Conservation (phyloP, 768 basidiomycete species). For the Rhodotorula babjevae region DNA sequence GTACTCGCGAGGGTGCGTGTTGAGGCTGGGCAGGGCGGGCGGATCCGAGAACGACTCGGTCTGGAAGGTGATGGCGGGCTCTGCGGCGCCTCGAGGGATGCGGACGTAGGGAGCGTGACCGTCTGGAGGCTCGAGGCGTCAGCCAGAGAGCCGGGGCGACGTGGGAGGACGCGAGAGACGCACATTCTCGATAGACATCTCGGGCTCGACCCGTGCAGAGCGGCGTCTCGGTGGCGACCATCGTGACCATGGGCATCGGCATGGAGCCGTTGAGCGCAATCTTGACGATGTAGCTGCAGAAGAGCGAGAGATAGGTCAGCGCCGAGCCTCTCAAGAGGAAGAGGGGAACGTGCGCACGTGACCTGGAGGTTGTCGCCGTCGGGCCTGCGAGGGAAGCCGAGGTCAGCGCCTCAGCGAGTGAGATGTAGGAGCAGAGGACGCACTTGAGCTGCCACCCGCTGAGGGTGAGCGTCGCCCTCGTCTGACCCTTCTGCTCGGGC, state of each 20-base stretch:
- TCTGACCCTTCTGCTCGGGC: slow-evolving; percentile 35
- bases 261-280: slow-evolving; percentile 34
- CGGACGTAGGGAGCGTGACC: slow-evolving; percentile 34
- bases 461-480: slow-evolving; percentile 27
- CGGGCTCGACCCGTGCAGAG: slow-evolving; percentile 27
- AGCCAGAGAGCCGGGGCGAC: neutral
- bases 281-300: slow-evolving; percentile 24
- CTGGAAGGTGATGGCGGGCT: slow-evolving; percentile 22
- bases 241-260: slow-evolving; percentile 26
- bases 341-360: neutral
- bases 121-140: slow-evolving; percentile 1
- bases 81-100: neutral
- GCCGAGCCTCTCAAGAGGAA: neutral
- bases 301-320: neutral
- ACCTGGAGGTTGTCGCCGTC: slow-evolving; percentile 29
- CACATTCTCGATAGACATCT: slow-evolving; percentile 26
- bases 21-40: slow-evolving; percentile 1
- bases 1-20: slow-evolving; percentile 24
- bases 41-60: slow-evolving; percentile 32
- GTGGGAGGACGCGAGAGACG: neutral
- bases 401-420: fast-evolving
- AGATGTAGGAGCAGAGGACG: neutral
- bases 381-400: slow-evolving; percentile 3
- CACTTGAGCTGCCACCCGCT: slow-evolving; percentile 20
- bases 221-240: slow-evolving; percentile 32